Percentiles rank a stretch among this genome's conserved stretches.
Evolutionary conservation across 2,329 filamentous ascomycete species (phyloP).

Genomic region (Teratosphaeria gauchensis): DNA sequence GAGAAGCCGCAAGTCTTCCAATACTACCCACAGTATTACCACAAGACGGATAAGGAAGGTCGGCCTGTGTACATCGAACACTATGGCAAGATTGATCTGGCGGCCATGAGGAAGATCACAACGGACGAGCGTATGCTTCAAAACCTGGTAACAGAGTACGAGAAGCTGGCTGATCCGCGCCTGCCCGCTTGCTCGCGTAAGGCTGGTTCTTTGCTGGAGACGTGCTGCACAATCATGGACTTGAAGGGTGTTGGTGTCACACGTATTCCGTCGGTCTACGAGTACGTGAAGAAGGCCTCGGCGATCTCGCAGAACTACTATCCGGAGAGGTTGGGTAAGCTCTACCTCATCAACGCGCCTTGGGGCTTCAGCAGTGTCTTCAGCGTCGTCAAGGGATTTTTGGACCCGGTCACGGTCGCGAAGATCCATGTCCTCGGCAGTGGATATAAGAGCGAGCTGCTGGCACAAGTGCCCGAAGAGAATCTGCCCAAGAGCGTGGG

Average conservation of each 20-base stretch:
- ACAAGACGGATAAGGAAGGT: constrained; percentile 93
- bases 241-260: constrained; percentile 83
- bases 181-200: constrained; percentile 94
- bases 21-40: constrained; percentile 98
- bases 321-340: constrained; percentile 86
- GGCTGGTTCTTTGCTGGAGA: constrained; percentile 80
- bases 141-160: constrained; percentile 96
- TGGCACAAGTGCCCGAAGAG: constrained; percentile 76
- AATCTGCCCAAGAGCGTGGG: constrained; percentile 84
- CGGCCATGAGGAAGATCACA: constrained; percentile 86
- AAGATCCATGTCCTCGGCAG: constrained; percentile 89
- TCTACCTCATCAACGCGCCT: constrained; percentile 96
- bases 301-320: constrained; percentile 98
- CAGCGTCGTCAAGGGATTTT: constrained; percentile 78
- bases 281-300: constrained; percentile 76
- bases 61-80: constrained; percentile 96
- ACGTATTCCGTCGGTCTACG: constrained; percentile 75
- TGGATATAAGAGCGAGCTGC: constrained; percentile 72
- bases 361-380: constrained; percentile 91
- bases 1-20: constrained; percentile 77
- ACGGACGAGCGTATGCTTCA: constrained; percentile 86
- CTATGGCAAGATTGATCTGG: constrained; percentile 85
- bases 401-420: constrained; percentile 90
- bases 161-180: constrained; percentile 86
- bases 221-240: constrained; percentile 97